Percentiles rank a stretch among this genome's conserved stretches.
Evolutionary conservation across 768 basidiomycete genomes (phyloP).

Genomic region (Pleurotus tuber-regium): DNA sequence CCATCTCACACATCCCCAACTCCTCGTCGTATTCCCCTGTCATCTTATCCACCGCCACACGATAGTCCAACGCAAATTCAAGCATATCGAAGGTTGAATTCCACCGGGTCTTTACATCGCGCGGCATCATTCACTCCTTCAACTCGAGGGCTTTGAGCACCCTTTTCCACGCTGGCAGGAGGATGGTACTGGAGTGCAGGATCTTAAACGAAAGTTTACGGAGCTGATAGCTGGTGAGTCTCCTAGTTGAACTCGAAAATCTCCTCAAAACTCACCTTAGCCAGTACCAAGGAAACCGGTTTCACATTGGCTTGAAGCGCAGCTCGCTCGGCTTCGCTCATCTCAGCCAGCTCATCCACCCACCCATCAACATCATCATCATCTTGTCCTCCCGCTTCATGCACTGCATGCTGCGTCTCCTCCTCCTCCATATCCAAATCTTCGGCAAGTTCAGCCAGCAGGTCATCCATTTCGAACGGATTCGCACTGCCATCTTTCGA

Average conservation of each 20-base stretch:
- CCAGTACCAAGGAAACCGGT: slow-evolving; percentile 11
- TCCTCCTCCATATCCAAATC: slow-evolving; percentile 11
- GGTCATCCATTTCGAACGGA: slow-evolving; percentile 4
- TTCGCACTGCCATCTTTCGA: not conserved
- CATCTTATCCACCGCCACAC: slow-evolving; percentile 21
- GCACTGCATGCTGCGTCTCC: not conserved
- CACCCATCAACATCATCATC: slow-evolving; percentile 11
- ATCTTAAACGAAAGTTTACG: slow-evolving; percentile 21
- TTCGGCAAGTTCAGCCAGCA: slow-evolving; percentile 2
- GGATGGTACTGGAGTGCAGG: slow-evolving; percentile 26
- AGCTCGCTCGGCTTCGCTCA: not conserved
- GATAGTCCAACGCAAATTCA: slow-evolving; percentile 24
- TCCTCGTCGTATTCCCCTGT: slow-evolving; percentile 12
- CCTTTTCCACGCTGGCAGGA: slow-evolving; percentile 28
- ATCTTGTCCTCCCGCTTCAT: slow-evolving; percentile 1
- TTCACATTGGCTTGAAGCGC: not conserved
- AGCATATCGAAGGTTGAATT: slow-evolving; percentile 35
- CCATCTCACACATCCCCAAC: slow-evolving; percentile 18
- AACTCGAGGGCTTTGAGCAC: slow-evolving; percentile 13
- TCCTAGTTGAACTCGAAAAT: not conserved
- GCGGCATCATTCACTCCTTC: slow-evolving; percentile 21
- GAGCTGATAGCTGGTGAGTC: slow-evolving; percentile 14
- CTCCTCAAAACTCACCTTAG: slow-evolving; percentile 10
- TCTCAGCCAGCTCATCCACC: not conserved
- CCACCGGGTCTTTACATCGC: slow-evolving; percentile 34